Percentiles rank a stretch among this genome's conserved stretches.
Evolutionary conservation across 345 rosid genomes (phyloP).

Genomic region (Syzygium grande): DNA sequence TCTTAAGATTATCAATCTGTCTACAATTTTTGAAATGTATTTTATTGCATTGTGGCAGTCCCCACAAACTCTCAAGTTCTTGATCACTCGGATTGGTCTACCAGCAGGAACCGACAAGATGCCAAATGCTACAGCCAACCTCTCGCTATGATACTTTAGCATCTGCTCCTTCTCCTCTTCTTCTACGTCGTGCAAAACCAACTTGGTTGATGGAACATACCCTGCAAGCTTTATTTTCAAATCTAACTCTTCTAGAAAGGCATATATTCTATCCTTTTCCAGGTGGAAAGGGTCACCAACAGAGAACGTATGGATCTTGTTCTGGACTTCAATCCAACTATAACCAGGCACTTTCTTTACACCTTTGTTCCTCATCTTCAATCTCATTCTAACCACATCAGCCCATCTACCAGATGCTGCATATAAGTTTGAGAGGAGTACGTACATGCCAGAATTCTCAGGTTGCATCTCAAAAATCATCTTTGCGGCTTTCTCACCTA

Average conservation of each 20-base stretch:
- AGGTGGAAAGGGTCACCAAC: conserved; percentile 25
- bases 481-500: conserved; percentile 24
- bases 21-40: conserved; percentile 12
- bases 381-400: conserved; percentile 19
- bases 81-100: conserved; percentile 25
- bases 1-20: conserved; percentile 20
- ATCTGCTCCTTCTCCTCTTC: conserved; percentile 22
- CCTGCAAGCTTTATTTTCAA: conserved; percentile 21
- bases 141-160: conserved; percentile 26
- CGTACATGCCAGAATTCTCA: conserved; percentile 23
- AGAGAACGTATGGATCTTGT: conserved; percentile 23
- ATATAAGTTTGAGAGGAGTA: conserved; percentile 24
- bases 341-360: conserved; percentile 22
- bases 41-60: conserved; percentile 28
- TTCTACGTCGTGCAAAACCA: conserved; percentile 19
- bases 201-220: conserved; percentile 17
- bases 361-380: conserved; percentile 17
- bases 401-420: conserved; percentile 22
- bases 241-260: conserved; percentile 13
- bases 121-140: conserved; percentile 29
- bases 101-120: conserved; percentile 18
- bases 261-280: conserved; percentile 14
- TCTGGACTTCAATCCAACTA: conserved; percentile 24
- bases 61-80: conserved; percentile 24
- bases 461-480: conserved; percentile 26